Evolutionary conservation across 2,329 filamentous ascomycete genomes (phyloP), one percentile per base, ranked within the genome.

Genomic region (Ceratocystis smalleyi): DNA sequence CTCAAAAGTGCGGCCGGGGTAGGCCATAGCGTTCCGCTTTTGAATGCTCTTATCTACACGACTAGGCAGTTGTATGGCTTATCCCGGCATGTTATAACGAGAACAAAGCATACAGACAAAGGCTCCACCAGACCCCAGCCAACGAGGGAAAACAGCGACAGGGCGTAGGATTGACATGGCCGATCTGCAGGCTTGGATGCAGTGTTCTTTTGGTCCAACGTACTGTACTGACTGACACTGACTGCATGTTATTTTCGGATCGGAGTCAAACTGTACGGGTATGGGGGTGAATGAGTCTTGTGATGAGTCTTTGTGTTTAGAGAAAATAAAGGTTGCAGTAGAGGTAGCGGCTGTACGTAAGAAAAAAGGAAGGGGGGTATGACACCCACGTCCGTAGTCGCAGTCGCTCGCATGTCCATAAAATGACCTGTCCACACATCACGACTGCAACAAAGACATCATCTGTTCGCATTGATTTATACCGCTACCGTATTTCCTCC

Each of bases 131-230:
- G 7, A 57, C 27, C 27, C 27, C 27, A 30, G 54, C 54, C 54
- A n/a, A 57, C 32, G 54, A 57, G 7, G 27, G 10, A 32, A 35
- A 57, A 24, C 32, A 19, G 22, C 24, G 57, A 32, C 17, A 62
- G 49, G 60, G 62, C 62, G 62, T 59, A 64, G 62, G 62, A 64
- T 59, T 64, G 24, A 49, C 19, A 60, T 51, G 59, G 54, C 54
- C 10, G 54, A 57, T 57, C 54, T 57, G 54, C 54, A 57, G n/a
- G 24, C 27, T 35, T 57, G 27, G 19, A n/a, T 55, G 54, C 35
- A 57, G 54, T 57, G 54, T 57, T 32, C 27, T 57, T 57, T 57
- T 57, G 27, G 54, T 57, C 54, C 27, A 30, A 57, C 17, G 54
- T 57, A n/a, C n/a, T n/a, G n/a, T n/a, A n/a, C n/a, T 40, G 4